phyloP scores from a whole-genome alignment of 495 filamentous ascomycete genomes.

The Hypoxylon crocopeplum region DNA sequence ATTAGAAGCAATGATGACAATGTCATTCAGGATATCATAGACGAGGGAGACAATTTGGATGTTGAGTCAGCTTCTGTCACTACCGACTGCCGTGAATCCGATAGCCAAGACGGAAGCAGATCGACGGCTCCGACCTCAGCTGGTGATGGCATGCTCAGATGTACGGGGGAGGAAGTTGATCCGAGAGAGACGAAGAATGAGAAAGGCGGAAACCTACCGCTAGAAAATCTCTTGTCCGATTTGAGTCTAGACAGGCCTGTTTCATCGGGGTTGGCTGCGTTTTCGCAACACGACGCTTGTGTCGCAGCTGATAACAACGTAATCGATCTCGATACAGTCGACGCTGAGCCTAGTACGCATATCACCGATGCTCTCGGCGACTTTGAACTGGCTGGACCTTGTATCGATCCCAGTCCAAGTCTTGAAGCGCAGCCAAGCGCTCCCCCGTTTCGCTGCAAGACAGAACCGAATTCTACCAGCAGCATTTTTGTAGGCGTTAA shows the following conservation, averaged over 20 bases:
- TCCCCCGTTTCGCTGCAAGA: background rate
- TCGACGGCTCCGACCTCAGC: background rate
- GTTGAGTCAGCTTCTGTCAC: background rate
- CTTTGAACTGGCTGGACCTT: background rate
- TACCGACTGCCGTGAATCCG: background rate
- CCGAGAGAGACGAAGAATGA: background rate
- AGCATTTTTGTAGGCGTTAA: background rate
- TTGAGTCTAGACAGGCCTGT: background rate
- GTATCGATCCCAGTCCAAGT: background rate
- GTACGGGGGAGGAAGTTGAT: background rate
- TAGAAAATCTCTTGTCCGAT: background rate
- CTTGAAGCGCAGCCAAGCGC: background rate
- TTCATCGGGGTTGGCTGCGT: background rate
- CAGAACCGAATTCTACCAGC: background rate
- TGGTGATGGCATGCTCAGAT: background rate
- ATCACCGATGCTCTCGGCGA: background rate
- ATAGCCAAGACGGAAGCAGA: background rate
- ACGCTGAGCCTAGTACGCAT: background rate
- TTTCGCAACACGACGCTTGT: background rate
- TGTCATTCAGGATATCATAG: background rate
- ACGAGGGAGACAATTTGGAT: background rate
- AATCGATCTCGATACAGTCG: background rate
- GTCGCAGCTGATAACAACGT: background rate
- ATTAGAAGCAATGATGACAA: no score
- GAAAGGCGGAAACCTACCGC: background rate